Evolutionary conservation across 345 rosid genomes (phyloP).

Genomic region (Euclidium syriacum): DNA sequence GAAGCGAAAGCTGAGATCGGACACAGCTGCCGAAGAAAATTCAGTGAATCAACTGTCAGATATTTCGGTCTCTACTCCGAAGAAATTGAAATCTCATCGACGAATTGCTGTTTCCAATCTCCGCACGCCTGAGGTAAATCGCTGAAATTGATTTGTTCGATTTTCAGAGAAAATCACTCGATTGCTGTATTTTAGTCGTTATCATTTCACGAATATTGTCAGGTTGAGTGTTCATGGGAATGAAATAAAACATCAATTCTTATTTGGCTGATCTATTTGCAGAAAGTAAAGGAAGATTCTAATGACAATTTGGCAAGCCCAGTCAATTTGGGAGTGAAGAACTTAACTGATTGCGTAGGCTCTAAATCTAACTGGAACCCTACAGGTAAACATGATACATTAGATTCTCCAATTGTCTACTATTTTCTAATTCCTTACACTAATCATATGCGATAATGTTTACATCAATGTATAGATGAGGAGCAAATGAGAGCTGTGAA

Average conservation of each 20-base stretch:
- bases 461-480: conserved; percentile 32
- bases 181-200: too few relatives aligned
- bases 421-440: not conserved
- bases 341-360: conserved; percentile 10
- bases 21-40: not conserved
- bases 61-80: conserved; percentile 22
- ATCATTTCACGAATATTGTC: not conserved
- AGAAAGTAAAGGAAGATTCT: conserved; percentile 28
- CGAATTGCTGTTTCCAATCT: conserved; percentile 33
- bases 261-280: not conserved
- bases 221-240: not conserved
- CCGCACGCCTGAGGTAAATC: conserved; percentile 8
- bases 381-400: conserved; percentile 34
- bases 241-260: not conserved
- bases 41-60: not conserved
- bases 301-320: not conserved
- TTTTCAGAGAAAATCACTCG: too few relatives aligned
- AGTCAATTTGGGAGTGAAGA: conserved; percentile 17
- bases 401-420: not conserved
- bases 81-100: conserved; percentile 41
- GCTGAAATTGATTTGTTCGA: not conserved
- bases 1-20: conserved; percentile 52
- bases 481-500: conserved; percentile 53
- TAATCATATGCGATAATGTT: not conserved
- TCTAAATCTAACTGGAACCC: conserved; percentile 51